Percentiles rank a stretch among this genome's conserved stretches.
Evolutionary conservation across 345 rosid genomes (phyloP).

Genomic region (Cardamine chenopodiifolia): DNA sequence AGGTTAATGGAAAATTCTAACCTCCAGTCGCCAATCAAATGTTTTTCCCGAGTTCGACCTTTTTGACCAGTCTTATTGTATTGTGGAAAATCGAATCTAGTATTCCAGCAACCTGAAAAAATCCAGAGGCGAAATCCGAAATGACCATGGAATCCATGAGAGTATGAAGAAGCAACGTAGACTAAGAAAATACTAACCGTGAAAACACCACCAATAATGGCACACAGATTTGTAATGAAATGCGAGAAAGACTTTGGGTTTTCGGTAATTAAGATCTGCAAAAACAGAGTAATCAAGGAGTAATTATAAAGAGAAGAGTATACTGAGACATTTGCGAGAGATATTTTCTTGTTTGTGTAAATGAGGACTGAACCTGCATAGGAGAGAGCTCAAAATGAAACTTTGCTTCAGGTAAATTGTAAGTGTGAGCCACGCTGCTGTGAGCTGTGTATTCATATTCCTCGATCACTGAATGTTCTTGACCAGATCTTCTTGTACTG

Average conservation of each 20-base stretch:
- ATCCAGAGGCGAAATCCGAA: neutral
- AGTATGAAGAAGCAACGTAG: constrained; percentile 4
- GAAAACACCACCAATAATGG: constrained; percentile 95
- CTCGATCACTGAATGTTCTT: constrained; percentile 58
- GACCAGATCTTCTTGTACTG: constrained; percentile 46
- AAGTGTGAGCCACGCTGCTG: constrained; percentile 75
- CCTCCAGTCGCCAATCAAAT: constrained; percentile 53
- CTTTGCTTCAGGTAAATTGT: constrained; percentile 73
- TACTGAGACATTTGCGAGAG: constrained; percentile 1
- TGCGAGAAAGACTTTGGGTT: constrained; percentile 82
- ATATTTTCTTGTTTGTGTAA: neutral
- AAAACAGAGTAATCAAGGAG: constrained; percentile 24
- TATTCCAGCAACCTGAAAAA: constrained; percentile 93
- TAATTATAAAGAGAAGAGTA: neutral
- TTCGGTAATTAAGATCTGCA: constrained; percentile 85
- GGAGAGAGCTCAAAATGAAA: constrained; percentile 97
- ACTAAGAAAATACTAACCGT: constrained; percentile 61
- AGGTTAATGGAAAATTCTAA: constrained; percentile 32
- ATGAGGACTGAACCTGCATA: constrained; percentile 72
- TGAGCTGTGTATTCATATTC: constrained; percentile 96
- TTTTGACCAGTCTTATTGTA: constrained; percentile 78
- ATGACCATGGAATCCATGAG: neutral
- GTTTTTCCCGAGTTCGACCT: constrained; percentile 90
- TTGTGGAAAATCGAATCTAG: constrained; percentile 82
- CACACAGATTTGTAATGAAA: constrained; percentile 92